A percentile compares a stretch with the other conserved stretches of the same genome.
phyloP scores from a whole-genome alignment of 306 rosid species.

The Geum urbanum region DNA sequence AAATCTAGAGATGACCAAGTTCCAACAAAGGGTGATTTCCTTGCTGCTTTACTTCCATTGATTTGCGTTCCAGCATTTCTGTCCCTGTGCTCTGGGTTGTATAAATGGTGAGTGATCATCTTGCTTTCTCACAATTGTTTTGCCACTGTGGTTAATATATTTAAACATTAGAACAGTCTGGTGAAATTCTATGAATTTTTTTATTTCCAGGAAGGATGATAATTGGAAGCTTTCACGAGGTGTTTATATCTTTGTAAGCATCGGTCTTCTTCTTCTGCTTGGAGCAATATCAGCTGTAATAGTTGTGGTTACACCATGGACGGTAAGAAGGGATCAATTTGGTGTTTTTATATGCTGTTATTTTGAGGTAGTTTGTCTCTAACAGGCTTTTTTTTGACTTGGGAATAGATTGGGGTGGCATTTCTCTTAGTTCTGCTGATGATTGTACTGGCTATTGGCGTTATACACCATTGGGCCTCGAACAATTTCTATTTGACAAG shows the following conservation, averaged over 20 bases:
- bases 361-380: slow-evolving; percentile 15
- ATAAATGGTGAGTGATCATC: slow-evolving; percentile 72
- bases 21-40: slow-evolving; percentile 86
- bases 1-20: slow-evolving; percentile 67
- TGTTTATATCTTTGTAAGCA: slow-evolving; percentile 76
- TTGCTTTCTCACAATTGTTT: slow-evolving; percentile 3
- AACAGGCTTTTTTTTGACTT: slow-evolving; percentile 16
- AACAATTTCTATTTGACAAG: slow-evolving; percentile 98
- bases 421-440: slow-evolving; percentile 93
- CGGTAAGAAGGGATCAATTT: slow-evolving; percentile 49
- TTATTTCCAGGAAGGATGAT: slow-evolving; percentile 93
- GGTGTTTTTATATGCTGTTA: not conserved
- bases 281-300: slow-evolving; percentile 94
- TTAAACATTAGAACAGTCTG: slow-evolving; percentile 13
- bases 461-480: slow-evolving; percentile 97
- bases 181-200: slow-evolving; percentile 20
- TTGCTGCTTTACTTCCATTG: slow-evolving; percentile 97
- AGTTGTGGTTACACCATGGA: slow-evolving; percentile 86
- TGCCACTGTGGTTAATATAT: slow-evolving; percentile 4
- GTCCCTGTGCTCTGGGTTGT: slow-evolving; percentile 85
- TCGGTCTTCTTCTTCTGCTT: slow-evolving; percentile 87
- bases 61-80: slow-evolving; percentile 90
- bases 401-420: slow-evolving; percentile 81
- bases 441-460: slow-evolving; percentile 86
- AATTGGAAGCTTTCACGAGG: slow-evolving; percentile 92